Conservation (phyloP, 164 flowering plant genomes). For the Aristolochia fimbriata region DNA sequence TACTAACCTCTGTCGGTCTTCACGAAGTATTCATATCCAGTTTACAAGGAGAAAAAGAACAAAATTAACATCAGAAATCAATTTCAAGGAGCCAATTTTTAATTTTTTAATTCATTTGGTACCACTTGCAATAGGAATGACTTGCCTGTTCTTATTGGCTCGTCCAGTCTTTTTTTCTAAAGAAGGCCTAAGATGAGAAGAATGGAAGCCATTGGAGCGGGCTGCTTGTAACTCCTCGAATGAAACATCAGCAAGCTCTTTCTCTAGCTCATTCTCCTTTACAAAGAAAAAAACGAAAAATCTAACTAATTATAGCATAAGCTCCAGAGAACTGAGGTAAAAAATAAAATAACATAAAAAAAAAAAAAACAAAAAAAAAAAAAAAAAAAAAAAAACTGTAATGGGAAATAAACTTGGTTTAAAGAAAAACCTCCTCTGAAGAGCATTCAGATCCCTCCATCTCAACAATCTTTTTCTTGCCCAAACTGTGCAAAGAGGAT, state of each 20-base stretch:
- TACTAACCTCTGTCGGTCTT: constrained; percentile 82
- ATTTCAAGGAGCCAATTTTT: not conserved
- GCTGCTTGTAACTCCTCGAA: constrained; percentile 74
- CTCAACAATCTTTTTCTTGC: constrained; percentile 24
- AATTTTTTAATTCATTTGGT: too few relatives aligned
- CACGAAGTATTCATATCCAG: constrained; percentile 3
- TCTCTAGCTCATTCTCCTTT: constrained; percentile 50
- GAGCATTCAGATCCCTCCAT: constrained; percentile 22
- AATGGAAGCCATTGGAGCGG: constrained; percentile 47
- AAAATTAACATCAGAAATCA: not conserved
- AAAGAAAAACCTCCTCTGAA: constrained; percentile 31
- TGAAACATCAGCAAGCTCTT: constrained; percentile 57
- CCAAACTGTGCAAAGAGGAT: constrained; percentile 11
- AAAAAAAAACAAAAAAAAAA: too few relatives aligned
- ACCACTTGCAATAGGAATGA: too few relatives aligned
- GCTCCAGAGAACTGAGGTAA: not conserved
- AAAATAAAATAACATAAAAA: too few relatives aligned
- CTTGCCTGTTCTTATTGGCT: constrained; percentile 69
- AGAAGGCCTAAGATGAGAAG: constrained; percentile 17
- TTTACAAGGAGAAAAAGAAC: not conserved
- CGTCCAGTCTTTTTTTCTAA: constrained; percentile 33
- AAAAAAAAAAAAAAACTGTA: too few relatives aligned
- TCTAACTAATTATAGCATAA: not conserved
- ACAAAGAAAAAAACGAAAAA: not conserved
- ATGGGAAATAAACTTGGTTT: not conserved